Evolutionary conservation across 768 basidiomycete genomes (phyloP), one percentile per base, ranked within the genome.

Genomic region (Lanmaoa pseudosensibilis): DNA sequence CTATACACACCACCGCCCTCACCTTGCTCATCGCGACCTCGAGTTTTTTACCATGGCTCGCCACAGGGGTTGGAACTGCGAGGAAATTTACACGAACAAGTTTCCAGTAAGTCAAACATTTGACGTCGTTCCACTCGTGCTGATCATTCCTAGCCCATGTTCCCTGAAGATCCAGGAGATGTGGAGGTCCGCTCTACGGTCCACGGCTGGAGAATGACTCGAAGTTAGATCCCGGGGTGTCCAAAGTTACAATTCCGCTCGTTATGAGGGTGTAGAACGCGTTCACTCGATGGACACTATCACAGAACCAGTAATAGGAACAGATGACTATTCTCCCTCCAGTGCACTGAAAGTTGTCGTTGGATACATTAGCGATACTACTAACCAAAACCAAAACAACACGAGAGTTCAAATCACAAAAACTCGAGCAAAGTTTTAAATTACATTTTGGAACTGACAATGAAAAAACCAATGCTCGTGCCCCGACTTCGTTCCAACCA

Each of bases 1-100:
- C 72, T 94, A 90, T 69, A 87, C 88, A 0, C 93, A 95, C 58
- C 94, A 97, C 62, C 81, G 90, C 0, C 94, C 94, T 0, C 88
- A 88, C 56, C 79, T 93, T 9, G 91, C 91, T 1, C 77, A 89
- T 54, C 82, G 86, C 13, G 94, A 97, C 65, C 83, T 94, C 76
- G 79, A 80, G 3, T 97, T 96, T 70, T 94, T 98, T 65, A 65
- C 66, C 10, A 83, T 81, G 63, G 92, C 90, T 4, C 66, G 74
- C 34, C 71, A 69, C 36, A 69, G 73, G 9, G 89, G 90, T 0
- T 96, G 94, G 95, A 59, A 58, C 5, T 90, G 88, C 58, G 82
- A 90, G 60, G 75, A 88, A 64, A 79, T 94, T 21, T 65, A 91
- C 5, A 84, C 79, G 4, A 78, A 81, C 63, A 81, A 72, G 55